Percentiles rank a stretch among this genome's conserved stretches.
Conservation (phyloP, 345 rosid genomes). For the Brassica incana region DNA sequence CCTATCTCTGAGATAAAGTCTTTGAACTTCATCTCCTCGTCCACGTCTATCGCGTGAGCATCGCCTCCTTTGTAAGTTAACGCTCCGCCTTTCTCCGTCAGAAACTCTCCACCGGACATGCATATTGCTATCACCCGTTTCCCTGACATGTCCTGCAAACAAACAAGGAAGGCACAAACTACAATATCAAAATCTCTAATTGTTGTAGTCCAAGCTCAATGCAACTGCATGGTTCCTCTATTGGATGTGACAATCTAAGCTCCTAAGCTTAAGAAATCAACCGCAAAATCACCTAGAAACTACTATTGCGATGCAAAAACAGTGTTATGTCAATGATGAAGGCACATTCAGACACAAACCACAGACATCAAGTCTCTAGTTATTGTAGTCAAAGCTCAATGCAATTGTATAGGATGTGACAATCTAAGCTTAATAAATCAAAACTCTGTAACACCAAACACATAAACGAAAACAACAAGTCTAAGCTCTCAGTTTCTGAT, state of each 20-base stretch:
- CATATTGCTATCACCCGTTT: slow-evolving; percentile 56
- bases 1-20: slow-evolving; percentile 38
- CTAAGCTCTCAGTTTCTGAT: background rate
- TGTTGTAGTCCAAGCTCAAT: background rate
- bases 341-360: too few species aligned
- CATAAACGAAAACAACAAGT: background rate
- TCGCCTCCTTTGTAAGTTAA: slow-evolving; percentile 39
- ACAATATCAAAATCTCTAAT: background rate
- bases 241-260: background rate
- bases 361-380: too few species aligned
- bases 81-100: slow-evolving; percentile 49
- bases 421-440: too few species aligned
- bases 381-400: too few species aligned
- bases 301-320: too few species aligned
- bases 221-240: background rate
- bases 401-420: too few species aligned
- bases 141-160: slow-evolving; percentile 57
- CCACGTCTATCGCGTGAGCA: slow-evolving; percentile 49
- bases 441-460: slow-evolving; percentile 13
- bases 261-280: background rate
- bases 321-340: too few species aligned
- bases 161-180: background rate
- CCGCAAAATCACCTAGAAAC: too few species aligned
- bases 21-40: slow-evolving; percentile 33
- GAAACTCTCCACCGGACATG: slow-evolving; percentile 46